These are phyloP conservation scores for Alternaria ethzedia DNA, from an alignment of 2,329 filamentous ascomycete species.

Conservation along the genomic window DNA sequence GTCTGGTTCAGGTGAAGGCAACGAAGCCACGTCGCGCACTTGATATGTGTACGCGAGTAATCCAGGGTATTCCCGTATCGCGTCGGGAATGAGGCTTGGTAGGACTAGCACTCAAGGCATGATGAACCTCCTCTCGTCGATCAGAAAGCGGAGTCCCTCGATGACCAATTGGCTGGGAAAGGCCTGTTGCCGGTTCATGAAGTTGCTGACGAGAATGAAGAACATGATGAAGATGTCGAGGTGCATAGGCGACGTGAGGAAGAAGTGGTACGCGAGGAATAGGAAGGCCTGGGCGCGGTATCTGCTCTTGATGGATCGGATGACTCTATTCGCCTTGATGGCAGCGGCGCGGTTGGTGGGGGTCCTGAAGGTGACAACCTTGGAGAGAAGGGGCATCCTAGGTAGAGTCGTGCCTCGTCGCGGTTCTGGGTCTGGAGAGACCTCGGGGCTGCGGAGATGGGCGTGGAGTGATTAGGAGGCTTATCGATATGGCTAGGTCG, in stretches of 20 bases:
- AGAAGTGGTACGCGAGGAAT: conserved; percentile 45
- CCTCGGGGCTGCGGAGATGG: conserved; percentile 2
- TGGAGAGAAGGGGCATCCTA: conserved; percentile 23
- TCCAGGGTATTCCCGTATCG: not conserved
- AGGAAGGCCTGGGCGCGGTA: conserved; percentile 41
- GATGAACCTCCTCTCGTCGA: conserved; percentile 35
- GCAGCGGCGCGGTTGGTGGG: conserved; percentile 24
- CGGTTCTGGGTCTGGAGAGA: not conserved
- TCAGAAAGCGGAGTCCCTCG: conserved; percentile 34
- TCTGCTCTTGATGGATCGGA: conserved; percentile 37
- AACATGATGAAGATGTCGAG: conserved; percentile 43
- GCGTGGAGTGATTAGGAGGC: conserved; percentile 12
- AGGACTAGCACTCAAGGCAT: conserved; percentile 24
- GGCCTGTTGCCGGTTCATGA: conserved; percentile 41
- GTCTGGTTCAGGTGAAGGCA: conserved; percentile 9
- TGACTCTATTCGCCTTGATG: conserved; percentile 29
- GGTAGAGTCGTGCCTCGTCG: not conserved
- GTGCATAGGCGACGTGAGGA: conserved; percentile 37
- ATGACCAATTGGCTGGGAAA: conserved; percentile 35
- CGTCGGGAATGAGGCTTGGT: not conserved
- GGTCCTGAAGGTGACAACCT: conserved; percentile 20
- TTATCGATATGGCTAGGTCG: conserved; percentile 5
- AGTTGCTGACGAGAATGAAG: conserved; percentile 46
- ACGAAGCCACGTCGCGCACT: not conserved
- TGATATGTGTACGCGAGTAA: not conserved